Evolutionary conservation across 1,139 yeast genomes (phyloP).

Genomic region (Pichia sp.): DNA sequence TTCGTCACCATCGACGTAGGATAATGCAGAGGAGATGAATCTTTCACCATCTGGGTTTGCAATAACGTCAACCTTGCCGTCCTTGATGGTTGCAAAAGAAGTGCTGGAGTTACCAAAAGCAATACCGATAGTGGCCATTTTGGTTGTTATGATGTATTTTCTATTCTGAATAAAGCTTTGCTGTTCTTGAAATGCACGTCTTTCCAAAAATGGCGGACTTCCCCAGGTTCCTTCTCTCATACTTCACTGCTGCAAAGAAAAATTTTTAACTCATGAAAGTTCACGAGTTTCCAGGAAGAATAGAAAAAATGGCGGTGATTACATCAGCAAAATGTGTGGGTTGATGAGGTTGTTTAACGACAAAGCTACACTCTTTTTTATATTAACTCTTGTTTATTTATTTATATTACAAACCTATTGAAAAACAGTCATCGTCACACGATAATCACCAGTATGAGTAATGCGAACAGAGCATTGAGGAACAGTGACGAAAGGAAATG

Average conservation of each 20-base stretch:
- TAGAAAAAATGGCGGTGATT: not conserved
- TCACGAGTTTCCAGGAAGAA: not conserved
- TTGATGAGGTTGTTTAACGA: too few relatives aligned
- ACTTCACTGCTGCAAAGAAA: not conserved
- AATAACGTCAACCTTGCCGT: constrained; percentile 92
- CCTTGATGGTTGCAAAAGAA: constrained; percentile 88
- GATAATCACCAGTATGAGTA: not conserved
- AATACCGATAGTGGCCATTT: constrained; percentile 75
- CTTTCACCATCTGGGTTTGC: constrained; percentile 99
- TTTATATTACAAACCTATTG: too few relatives aligned
- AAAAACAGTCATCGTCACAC: not conserved
- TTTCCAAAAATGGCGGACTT: too few relatives aligned
- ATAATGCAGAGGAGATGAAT: constrained; percentile 86
- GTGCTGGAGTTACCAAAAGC: constrained; percentile 96
- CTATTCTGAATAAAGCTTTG: too few relatives aligned
- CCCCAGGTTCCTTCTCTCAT: too few relatives aligned
- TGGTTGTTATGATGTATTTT: constrained; percentile 2
- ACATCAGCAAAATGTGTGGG: not conserved
- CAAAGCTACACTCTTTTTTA: too few relatives aligned
- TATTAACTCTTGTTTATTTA: too few relatives aligned
- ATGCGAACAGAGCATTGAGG: not conserved
- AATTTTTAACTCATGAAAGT: not conserved
- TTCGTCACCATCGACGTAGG: constrained; percentile 92
- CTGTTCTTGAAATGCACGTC: too few relatives aligned
- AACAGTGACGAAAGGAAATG: not conserved